Conservation (phyloP, 129 eudicot genomes). For the Chrysanthemum lavandulifolium region DNA sequence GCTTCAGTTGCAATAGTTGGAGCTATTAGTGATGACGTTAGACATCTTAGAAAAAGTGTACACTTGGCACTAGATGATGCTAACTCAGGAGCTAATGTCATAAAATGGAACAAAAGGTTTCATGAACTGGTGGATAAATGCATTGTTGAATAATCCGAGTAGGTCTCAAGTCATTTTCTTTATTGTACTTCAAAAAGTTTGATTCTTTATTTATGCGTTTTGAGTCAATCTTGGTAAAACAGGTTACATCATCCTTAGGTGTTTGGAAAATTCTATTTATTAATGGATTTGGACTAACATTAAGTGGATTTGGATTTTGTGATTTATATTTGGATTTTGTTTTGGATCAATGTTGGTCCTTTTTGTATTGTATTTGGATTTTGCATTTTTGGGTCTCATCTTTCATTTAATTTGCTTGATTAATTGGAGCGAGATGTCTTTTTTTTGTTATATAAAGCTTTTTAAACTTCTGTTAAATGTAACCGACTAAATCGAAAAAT, state of each 20-base stretch:
- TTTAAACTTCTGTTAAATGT: too few relatives aligned
- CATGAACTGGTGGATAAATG: constrained; percentile 78
- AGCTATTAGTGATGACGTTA: constrained; percentile 74
- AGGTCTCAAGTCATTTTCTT: constrained; percentile 44
- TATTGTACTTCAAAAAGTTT: constrained; percentile 12
- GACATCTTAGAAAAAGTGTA: constrained; percentile 84
- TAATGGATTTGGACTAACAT: too few relatives aligned
- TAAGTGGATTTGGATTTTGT: too few relatives aligned
- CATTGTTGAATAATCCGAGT: constrained; percentile 66
- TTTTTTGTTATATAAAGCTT: too few relatives aligned
- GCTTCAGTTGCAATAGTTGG: constrained; percentile 76
- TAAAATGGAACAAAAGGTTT: constrained; percentile 68
- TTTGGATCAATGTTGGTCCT: too few relatives aligned
- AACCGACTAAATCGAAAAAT: too few relatives aligned
- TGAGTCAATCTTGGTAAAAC: constrained; percentile 36
- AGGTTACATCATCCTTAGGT: constrained; percentile 36
- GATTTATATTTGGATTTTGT: too few relatives aligned
- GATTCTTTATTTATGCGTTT: background rate
- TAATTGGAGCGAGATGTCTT: too few relatives aligned
- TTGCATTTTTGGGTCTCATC: too few relatives aligned
- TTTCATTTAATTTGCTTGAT: too few relatives aligned
- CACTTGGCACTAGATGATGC: constrained; percentile 69
- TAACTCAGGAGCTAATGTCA: constrained; percentile 51
- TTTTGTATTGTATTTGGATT: too few relatives aligned
- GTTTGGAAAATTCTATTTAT: too few relatives aligned